A percentile compares a stretch with the other conserved stretches of the same genome.
Evolutionary conservation across 306 rosid species (phyloP).

Genomic region (Vigna unguiculata): DNA sequence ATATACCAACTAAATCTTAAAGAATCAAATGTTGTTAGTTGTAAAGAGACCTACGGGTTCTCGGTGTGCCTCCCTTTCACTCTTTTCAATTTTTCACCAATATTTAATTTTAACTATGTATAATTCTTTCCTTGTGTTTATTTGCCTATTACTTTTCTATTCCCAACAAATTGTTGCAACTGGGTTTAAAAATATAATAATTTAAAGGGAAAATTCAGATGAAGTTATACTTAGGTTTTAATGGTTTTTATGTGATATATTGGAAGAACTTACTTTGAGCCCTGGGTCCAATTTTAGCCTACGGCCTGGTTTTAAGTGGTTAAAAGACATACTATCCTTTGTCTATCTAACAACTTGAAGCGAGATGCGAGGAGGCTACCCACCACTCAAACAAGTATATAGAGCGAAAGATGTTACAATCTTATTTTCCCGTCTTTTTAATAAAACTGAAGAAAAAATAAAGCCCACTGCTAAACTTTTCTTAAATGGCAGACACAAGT

Average conservation of each 20-base stretch:
- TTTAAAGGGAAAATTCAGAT: conserved; percentile 14
- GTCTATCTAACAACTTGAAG: conserved; percentile 21
- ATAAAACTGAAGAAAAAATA: background rate
- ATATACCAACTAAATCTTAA: conserved; percentile 24
- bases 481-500: conserved; percentile 22
- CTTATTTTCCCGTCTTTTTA: conserved; percentile 13
- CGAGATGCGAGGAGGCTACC: background rate
- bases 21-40: background rate
- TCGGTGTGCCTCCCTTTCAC: conserved; percentile 5
- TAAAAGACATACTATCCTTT: conserved; percentile 38
- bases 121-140: background rate
- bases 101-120: conserved; percentile 25
- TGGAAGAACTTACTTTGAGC: conserved; percentile 24
- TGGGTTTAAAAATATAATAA: background rate
- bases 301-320: background rate
- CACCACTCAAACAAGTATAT: conserved; percentile 34
- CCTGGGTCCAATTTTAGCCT: background rate
- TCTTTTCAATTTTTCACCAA: conserved; percentile 4
- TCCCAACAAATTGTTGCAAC: background rate
- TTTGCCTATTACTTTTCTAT: background rate
- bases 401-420: background rate
- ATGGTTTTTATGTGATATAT: conserved; percentile 9
- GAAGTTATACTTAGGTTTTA: background rate
- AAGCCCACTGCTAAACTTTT: conserved; percentile 21
- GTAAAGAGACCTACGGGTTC: background rate